Evolutionary conservation across 306 rosid species (phyloP), one percentile per base, ranked within the genome.

Genomic region (Lathyrus aphaca): DNA sequence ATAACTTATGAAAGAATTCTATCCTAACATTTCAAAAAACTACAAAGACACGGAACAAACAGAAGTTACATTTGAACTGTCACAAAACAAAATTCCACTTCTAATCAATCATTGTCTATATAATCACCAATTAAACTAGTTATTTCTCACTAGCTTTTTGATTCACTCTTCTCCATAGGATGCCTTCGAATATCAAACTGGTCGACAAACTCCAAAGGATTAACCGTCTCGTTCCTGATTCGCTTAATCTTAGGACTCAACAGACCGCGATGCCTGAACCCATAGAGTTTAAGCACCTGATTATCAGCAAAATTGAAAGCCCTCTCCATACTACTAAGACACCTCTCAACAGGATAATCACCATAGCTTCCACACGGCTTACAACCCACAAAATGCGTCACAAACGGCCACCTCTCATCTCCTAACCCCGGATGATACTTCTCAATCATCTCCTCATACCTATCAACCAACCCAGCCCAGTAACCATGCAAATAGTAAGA

Each of bases 311-410:
- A 95, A 76, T 95, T 95, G 79, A 79, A 95, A 21, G 99, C 99
- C 73, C 99, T 88, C 83, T 95, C 99, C 97, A 95, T 91, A 82
- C 99, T 91, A 54, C 92, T 76, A 61, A 95, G 85, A 69, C 99
- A 95, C 74, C 82, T 81, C 89, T 91, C 95, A 23, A 95, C 99
- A 0, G 99, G 91, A 76, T 95, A 95, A 81, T 95, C 99, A 39
- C 97, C 99, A 65, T 95, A 95, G 78, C 99, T 95, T 44, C 99
- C 99, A 85, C 99, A 95, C 3, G 99, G 99, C 74, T 95, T 95
- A 80, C 99, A 95, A 3, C 99, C 99, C 39, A 95, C 99, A 15
- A 95, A 95, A 78, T 95, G 99, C 0, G 99, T 95, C 80, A 95
- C 99, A 75, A 95, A 95, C 1, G 99, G 99, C 99, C 99, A 95